Evolutionary conservation across 2,329 filamentous ascomycete species (phyloP), one percentile per base, ranked within the genome.

Genomic region (Phaeosphaeriaceae sp.): DNA sequence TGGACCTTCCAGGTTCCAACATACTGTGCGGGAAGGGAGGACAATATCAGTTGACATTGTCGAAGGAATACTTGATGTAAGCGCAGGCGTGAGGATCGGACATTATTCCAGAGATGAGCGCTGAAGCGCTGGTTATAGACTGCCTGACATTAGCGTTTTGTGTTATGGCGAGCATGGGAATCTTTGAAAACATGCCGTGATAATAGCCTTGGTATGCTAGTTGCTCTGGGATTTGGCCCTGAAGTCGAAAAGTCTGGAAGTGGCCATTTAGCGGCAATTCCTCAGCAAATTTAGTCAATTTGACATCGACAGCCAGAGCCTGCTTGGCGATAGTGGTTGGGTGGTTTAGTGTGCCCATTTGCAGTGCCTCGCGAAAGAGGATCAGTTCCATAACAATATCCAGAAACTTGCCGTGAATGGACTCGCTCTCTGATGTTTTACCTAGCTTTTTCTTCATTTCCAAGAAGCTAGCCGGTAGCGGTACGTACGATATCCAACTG

Each of bases 101-200:
- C 50, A 20, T 66, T 70, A 48, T 73, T 73, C 70, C 67, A 72
- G 2, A 71, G 42, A 52, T 69, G 66, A 15, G 68, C 67, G 1
- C 65, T 61, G 15, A 69, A 65, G 4, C 59, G 63, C 44, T 60
- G 60, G 9, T 63, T 59, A 31, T 53, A 53, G 2, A 53, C 51
- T 53, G 40, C 4, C 70, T 69, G 13, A 65, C 63, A 66, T 33
- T 2, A 9, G 9, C 19, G 27, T 25, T 25, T 11, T 4, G 7
- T n/a, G 17, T 19, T 27, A 27, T 27, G 25, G 9, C 9, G 9
- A 9, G 25, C 25, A 27, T 27, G 9, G 25, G 9, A 9, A 27
- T 27, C n/a, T 27, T 9, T 9, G 9, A 21, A 3, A 13, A 19
- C 54, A 42, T 49, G 66, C 68, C 51, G 36, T 73, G 63, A 33